Base-by-base conservation (phyloP, 805 yeast species). In the Saccharomycopsis amapae region DNA sequence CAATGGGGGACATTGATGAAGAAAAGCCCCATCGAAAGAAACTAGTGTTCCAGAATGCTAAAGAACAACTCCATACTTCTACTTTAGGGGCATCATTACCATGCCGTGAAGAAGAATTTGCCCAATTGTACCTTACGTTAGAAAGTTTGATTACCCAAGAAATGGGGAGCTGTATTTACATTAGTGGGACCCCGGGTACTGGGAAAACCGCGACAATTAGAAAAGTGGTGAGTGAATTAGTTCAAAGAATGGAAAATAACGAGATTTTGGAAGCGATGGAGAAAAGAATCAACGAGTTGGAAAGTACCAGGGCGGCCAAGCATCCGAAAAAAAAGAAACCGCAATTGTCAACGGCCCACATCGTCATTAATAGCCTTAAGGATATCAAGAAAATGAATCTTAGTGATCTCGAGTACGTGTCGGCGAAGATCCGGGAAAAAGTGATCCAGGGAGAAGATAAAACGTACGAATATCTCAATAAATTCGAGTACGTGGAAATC, bases 141-240 rank as follows among this genome's bases (percentile, higher is more conserved):
- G 88, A 87, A 55, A 71, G 78, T 38, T 84, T 95, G 0, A 75
- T 90, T 28, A 71, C 71, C 39, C 73, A 81, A 13, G 75, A 76
- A 35, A 73, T 82, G 1, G 97, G 97, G 0, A 75, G 89, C 5
- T 86, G 96, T 53, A 63, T 93, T 4, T 93, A 89, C 59, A 79
- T 93, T 9, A 86, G 96, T 62, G 99, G 99, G 3, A 87, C 96
- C 0, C 98, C 99, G 0, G 99, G 99, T 6, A 90, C 94, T 2
- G 98, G 98, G 10, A 93, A 93, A 59, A 90, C 98, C 0, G 93
- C 95, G 3, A 90, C 97, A 0, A 79, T 90, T 2, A 66, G 95
- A 45, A 95, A 88, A 57, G 97, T 85, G 0, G 73, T 93, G 22
- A 72, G 77, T 28, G 87, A 83, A 56, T 63, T 93, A 30, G 71